Conservation (phyloP, 2,329 filamentous ascomycete species). For the Aspergillus sp. region DNA sequence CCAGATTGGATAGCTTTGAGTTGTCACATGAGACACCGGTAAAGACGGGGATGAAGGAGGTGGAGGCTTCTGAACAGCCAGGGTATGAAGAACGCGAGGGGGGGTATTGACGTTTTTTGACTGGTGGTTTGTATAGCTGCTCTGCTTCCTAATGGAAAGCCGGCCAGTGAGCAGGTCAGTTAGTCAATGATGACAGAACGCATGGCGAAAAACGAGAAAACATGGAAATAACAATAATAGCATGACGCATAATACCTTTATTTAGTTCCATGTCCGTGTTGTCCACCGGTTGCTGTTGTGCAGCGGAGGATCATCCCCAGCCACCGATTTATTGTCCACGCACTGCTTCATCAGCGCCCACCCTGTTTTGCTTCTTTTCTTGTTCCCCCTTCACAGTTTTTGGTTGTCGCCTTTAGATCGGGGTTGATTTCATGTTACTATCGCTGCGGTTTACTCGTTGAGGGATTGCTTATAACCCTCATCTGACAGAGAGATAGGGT, state of each 20-base stretch:
- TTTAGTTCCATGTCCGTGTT: too few species aligned
- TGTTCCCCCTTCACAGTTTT: background rate
- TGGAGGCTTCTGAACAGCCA: slow-evolving; percentile 41
- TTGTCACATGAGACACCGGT: slow-evolving; percentile 45
- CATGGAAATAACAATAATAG: too few species aligned
- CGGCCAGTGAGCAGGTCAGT: too few species aligned
- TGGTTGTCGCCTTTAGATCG: background rate
- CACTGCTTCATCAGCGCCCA: background rate
- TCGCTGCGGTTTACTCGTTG: too few species aligned
- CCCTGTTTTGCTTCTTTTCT: background rate
- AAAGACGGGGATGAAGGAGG: slow-evolving; percentile 41
- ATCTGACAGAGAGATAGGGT: background rate
- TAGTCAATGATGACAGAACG: too few species aligned
- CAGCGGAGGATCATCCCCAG: slow-evolving; percentile 4
- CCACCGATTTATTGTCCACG: slow-evolving; percentile 3
- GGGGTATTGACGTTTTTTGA: slow-evolving; percentile 34
- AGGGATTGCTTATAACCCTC: background rate
- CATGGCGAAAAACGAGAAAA: too few species aligned
- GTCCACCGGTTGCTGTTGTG: too few species aligned
- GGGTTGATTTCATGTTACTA: too few species aligned
- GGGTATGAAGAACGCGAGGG: slow-evolving; percentile 41
- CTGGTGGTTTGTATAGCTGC: background rate
- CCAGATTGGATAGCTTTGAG: slow-evolving; percentile 48
- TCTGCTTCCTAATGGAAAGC: too few species aligned
- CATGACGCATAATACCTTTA: too few species aligned